Evolutionary conservation across 768 basidiomycete species (phyloP), one percentile per base, ranked within the genome.

Genomic region (Leccinum disarticulatum): DNA sequence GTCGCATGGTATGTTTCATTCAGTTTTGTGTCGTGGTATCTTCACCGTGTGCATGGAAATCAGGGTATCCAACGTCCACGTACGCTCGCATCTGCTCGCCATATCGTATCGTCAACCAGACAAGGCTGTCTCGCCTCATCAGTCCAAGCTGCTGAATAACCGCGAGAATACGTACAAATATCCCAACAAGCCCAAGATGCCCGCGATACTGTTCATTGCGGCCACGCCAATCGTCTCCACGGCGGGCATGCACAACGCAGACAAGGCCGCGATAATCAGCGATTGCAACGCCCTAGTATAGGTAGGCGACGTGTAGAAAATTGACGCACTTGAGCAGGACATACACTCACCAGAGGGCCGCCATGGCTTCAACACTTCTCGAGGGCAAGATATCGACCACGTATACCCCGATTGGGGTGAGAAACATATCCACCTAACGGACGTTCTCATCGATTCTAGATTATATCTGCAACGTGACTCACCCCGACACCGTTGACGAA

Each of bases 401-500:
- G 62, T 88, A 88, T 7, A 87, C 77, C 7, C 81, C 77, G 15
- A 76, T 75, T 0, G 87, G 86, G 6, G 80, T 79, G 47, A 88
- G 73, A 9, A 82, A 80, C 54, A 83, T 67, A 61, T 88, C 82
- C 17, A 85, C 79, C 87, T 88, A 51, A 33, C 4, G 38, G 33
- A 25, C 52, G 13, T 3, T 65, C 38, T 36, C 10, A 47, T 55
- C 4, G 59, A 14, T n/a, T 6, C 33, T 27, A 15, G 11, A 31
- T 17, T 35, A 52, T 2, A 2, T 17, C 15, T 2, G 5, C 28
- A 31, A 38, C 35, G 0, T 1, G 19, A 76, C 79, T 54, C 65
- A 89, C 88, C 22, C 88, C 87, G 17, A 87, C 31, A 15, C 87
- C 84, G 59, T 87, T 88, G 46, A 81, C 56, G 64, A 88, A 89